Conservation (phyloP, 2,329 filamentous ascomycete species). For the Ophiostoma ulmi region DNA sequence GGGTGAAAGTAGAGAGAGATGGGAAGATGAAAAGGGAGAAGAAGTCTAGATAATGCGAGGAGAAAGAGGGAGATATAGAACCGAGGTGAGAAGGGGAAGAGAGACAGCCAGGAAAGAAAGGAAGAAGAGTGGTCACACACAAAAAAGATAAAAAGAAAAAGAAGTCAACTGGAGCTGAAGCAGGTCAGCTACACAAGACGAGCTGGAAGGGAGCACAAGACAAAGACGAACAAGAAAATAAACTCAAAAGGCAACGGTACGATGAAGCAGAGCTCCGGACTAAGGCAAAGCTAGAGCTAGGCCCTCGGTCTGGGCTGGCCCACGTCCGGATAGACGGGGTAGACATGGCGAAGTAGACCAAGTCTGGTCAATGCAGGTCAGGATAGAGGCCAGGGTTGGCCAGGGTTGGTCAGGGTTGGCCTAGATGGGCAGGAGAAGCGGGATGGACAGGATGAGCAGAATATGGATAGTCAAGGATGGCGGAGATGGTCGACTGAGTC, state of each 20-base stretch:
- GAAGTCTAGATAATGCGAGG: neutral
- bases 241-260: neutral
- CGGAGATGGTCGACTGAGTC: neutral
- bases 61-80: conserved; percentile 4
- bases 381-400: neutral
- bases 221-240: neutral
- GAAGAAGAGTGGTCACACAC: neutral
- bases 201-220: neutral
- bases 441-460: neutral
- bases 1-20: neutral
- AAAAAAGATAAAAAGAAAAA: neutral
- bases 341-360: neutral
- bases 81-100: neutral
- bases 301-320: neutral
- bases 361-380: neutral
- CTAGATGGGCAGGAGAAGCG: neutral
- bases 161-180: neutral
- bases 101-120: neutral
- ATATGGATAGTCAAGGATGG: neutral
- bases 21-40: neutral
- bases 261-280: neutral
- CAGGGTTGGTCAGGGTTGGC: neutral
- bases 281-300: neutral
- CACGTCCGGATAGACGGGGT: conserved; percentile 4
- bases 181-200: neutral